Percentiles rank a stretch among this genome's conserved stretches.
These are phyloP conservation scores for Aspergillus heteromorphus DNA, from an alignment of 495 filamentous ascomycete species.

Conservation along the genomic window DNA sequence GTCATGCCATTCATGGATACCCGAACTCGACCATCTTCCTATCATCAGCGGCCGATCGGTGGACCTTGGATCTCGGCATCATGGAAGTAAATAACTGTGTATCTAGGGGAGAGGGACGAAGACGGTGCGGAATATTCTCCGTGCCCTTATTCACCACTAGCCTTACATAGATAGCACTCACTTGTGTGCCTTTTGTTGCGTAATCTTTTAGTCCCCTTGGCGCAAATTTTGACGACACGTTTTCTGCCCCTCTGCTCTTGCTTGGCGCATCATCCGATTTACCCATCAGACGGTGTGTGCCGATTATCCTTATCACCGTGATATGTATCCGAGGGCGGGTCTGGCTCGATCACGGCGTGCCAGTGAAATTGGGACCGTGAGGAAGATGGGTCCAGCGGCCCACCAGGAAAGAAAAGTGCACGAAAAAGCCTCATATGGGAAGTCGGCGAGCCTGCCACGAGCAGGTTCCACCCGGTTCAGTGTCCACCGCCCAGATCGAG, in stretches of 20 bases:
- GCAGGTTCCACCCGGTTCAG: not conserved
- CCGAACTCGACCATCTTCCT: no score
- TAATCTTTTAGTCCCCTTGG: no score
- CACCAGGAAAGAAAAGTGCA: no score
- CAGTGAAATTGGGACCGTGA: not conserved
- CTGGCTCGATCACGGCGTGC: not conserved
- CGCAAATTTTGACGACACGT: not conserved
- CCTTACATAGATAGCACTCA: not conserved
- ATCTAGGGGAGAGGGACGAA: not conserved
- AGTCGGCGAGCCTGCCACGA: not conserved
- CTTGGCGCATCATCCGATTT: not conserved
- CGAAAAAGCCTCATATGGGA: not conserved
- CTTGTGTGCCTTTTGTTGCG: not conserved
- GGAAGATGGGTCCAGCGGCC: not conserved
- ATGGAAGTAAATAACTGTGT: no score
- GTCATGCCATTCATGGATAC: not conserved
- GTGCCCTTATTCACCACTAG: not conserved
- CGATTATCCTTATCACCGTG: constrained; percentile 8
- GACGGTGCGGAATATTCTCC: not conserved
- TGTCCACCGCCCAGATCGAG: not conserved
- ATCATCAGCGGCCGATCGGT: not conserved
- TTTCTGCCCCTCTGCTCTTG: not conserved
- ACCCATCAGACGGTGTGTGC: constrained; percentile 6
- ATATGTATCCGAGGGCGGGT: constrained; percentile 10
- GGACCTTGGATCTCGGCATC: constrained; percentile 11